These are phyloP conservation scores for Ogataea allantospora DNA, from an alignment of 805 yeast species.

Conservation along the genomic window DNA sequence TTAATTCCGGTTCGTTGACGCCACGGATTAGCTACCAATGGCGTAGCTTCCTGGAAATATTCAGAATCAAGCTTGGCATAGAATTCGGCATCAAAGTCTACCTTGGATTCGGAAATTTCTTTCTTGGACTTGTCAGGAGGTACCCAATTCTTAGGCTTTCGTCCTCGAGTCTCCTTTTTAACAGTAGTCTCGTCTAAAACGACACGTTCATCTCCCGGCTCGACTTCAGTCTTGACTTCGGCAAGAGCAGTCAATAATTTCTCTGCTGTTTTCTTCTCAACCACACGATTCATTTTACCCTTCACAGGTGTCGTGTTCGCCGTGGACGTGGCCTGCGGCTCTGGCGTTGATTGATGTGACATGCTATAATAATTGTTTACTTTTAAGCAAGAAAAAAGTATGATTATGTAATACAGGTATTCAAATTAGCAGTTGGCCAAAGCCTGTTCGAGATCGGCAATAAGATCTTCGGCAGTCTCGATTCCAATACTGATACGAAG, in stretches of 20 bases:
- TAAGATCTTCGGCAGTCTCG: slow-evolving; percentile 74
- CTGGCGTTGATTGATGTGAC: slow-evolving; percentile 11
- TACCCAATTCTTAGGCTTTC: slow-evolving; percentile 20
- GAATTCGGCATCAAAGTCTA: slow-evolving; percentile 6
- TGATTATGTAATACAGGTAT: slow-evolving; percentile 8
- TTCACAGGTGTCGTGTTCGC: slow-evolving; percentile 13
- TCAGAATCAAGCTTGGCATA: slow-evolving; percentile 11
- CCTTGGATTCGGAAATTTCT: not conserved
- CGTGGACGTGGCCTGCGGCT: slow-evolving; percentile 17
- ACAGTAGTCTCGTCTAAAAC: slow-evolving; percentile 7
- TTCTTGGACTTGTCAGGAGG: slow-evolving; percentile 13
- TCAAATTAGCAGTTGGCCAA: too few relatives aligned
- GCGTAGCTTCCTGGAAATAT: slow-evolving; percentile 11
- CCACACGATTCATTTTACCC: slow-evolving; percentile 4
- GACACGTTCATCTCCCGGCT: slow-evolving; percentile 12
- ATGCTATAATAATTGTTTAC: slow-evolving; percentile 4
- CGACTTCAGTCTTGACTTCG: slow-evolving; percentile 9
- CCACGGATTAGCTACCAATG: slow-evolving; percentile 17
- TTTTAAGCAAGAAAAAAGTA: slow-evolving; percentile 1
- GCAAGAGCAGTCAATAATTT: slow-evolving; percentile 8
- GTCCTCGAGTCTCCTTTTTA: slow-evolving; percentile 11
- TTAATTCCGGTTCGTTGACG: slow-evolving; percentile 9
- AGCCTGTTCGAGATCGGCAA: slow-evolving; percentile 68
- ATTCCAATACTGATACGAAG: slow-evolving; percentile 79
- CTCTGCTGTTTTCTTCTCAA: slow-evolving; percentile 13